Evolutionary conservation across 2,329 filamentous ascomycete species (phyloP).

Genomic region (Neonectria hederae): DNA sequence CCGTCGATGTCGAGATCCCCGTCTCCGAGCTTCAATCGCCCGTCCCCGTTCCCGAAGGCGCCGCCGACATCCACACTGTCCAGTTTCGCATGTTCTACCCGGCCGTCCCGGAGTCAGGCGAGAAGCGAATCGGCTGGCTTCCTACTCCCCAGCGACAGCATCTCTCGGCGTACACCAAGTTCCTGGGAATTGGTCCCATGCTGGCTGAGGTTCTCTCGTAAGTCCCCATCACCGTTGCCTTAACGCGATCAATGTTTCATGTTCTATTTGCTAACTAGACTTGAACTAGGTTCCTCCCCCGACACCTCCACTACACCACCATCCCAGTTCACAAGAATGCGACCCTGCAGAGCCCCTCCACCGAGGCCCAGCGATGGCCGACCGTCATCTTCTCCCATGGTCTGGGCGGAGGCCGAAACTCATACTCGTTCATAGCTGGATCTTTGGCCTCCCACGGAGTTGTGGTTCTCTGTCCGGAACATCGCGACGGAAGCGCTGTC

Average conservation of each 20-base stretch:
- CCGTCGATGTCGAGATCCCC: slow-evolving; percentile 81
- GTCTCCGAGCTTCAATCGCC: slow-evolving; percentile 67
- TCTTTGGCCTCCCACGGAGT: slow-evolving; percentile 83
- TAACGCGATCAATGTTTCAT: neutral
- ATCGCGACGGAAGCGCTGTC: slow-evolving; percentile 82
- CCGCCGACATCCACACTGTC: slow-evolving; percentile 72
- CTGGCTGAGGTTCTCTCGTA: slow-evolving; percentile 69
- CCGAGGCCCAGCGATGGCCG: slow-evolving; percentile 71
- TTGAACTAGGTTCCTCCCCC: slow-evolving; percentile 67
- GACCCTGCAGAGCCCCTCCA: slow-evolving; percentile 62
- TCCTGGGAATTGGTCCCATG: slow-evolving; percentile 72
- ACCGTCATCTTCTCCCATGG: slow-evolving; percentile 89
- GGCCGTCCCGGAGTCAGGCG: slow-evolving; percentile 60
- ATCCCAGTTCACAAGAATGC: slow-evolving; percentile 80
- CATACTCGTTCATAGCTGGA: slow-evolving; percentile 84
- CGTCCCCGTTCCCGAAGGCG: slow-evolving; percentile 61
- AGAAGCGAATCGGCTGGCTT: slow-evolving; percentile 77
- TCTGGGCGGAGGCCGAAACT: slow-evolving; percentile 81
- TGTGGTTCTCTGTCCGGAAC: slow-evolving; percentile 83
- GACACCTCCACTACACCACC: slow-evolving; percentile 76
- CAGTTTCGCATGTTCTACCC: slow-evolving; percentile 88
- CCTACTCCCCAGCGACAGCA: slow-evolving; percentile 79
- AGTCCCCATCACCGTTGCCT: slow-evolving; percentile 40
- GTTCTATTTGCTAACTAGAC: slow-evolving; percentile 8
- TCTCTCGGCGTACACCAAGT: slow-evolving; percentile 78